A percentile compares a stretch with the other conserved stretches of the same genome.
Evolutionary conservation across 345 rosid genomes (phyloP).

Genomic region (Moricandia arvensis): DNA sequence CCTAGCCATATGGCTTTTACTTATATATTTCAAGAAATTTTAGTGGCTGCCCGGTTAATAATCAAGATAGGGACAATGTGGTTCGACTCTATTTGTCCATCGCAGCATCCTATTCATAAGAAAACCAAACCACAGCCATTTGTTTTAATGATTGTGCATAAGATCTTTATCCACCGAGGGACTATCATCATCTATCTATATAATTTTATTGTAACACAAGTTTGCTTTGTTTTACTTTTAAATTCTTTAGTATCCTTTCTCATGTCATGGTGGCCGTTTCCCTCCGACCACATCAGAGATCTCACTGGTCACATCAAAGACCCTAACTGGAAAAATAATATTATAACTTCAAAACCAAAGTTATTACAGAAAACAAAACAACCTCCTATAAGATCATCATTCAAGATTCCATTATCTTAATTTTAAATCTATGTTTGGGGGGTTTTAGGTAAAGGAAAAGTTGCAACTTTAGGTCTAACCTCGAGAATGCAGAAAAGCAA

Average conservation of each 20-base stretch:
- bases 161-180: slow-evolving; percentile 22
- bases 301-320: slow-evolving; percentile 29
- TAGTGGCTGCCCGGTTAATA: background rate
- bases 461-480: slow-evolving; percentile 40
- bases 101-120: background rate
- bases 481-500: slow-evolving; percentile 38
- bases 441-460: slow-evolving; percentile 39
- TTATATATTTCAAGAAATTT: background rate
- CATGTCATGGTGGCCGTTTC: slow-evolving; percentile 26
- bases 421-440: slow-evolving; percentile 22
- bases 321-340: background rate
- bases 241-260: slow-evolving; percentile 17
- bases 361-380: background rate
- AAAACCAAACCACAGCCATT: background rate
- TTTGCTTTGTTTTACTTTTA: slow-evolving; percentile 30
- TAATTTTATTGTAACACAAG: too few species aligned
- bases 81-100: background rate
- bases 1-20: background rate
- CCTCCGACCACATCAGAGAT: slow-evolving; percentile 32
- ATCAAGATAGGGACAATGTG: background rate
- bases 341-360: too few species aligned
- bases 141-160: slow-evolving; percentile 17
- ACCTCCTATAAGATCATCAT: background rate
- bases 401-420: slow-evolving; percentile 26
- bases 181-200: slow-evolving; percentile 14